A percentile compares a stretch with the other conserved stretches of the same genome.
These are phyloP conservation scores for button mushroom (Agaricus bisporus) DNA, from an alignment of 768 basidiomycete genomes.

Conservation along the genomic window DNA sequence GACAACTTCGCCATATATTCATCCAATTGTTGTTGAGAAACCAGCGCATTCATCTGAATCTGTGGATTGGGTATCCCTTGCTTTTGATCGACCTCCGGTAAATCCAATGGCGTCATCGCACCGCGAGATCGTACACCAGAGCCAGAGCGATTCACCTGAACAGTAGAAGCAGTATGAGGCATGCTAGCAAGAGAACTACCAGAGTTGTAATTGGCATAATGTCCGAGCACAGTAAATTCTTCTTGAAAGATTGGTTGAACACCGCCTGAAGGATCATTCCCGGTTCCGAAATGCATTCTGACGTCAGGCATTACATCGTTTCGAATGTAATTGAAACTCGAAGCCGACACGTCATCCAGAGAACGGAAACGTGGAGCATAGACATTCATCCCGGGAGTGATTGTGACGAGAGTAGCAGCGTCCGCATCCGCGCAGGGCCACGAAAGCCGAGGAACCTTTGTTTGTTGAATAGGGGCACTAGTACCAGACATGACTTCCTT, in stretches of 20 bases:
- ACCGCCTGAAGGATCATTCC: background rate
- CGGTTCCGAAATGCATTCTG: background rate
- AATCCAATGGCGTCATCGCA: background rate
- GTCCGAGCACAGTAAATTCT: background rate
- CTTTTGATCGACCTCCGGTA: background rate
- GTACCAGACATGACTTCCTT: background rate
- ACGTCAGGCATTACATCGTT: slow-evolving; percentile 1
- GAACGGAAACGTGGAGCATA: background rate
- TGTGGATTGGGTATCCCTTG: background rate
- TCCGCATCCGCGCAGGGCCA: background rate
- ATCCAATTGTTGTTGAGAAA: background rate
- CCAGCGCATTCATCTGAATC: background rate
- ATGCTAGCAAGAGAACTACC: no score
- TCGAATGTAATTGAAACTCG: background rate
- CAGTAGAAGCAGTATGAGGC: background rate
- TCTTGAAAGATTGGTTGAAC: background rate
- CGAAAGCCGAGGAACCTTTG: background rate
- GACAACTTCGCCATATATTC: background rate
- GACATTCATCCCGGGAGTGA: background rate
- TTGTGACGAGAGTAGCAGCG: background rate
- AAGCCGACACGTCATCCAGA: background rate
- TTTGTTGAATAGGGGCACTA: background rate
- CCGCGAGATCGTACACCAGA: background rate
- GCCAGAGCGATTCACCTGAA: background rate
- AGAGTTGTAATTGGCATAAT: background rate